These are phyloP conservation scores for Cyberlindnera lachancei DNA, from an alignment of 805 yeast genomes.

Conservation along the genomic window DNA sequence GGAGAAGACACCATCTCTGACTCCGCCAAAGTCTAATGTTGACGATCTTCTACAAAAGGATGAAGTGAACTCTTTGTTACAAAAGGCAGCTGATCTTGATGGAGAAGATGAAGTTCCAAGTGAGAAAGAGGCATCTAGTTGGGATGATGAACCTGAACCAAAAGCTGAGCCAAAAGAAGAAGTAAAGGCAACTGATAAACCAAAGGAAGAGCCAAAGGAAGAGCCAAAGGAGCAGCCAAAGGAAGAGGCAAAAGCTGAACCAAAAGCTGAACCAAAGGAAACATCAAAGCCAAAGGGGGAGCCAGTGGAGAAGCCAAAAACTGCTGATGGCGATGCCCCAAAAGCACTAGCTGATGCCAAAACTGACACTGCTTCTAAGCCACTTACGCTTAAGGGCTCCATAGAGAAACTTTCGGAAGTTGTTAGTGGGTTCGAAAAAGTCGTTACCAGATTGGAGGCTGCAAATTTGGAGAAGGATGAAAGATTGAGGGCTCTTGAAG, in stretches of 20 bases:
- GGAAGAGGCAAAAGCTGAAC: conserved; percentile 11
- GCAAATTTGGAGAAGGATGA: conserved; percentile 61
- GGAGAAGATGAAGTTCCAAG: conserved; percentile 27
- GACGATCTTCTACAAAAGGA: conserved; percentile 42
- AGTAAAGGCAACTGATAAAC: conserved; percentile 5
- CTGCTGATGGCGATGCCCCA: conserved; percentile 17
- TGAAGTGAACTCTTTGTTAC: conserved; percentile 39
- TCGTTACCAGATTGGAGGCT: conserved; percentile 42
- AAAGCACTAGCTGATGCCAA: conserved; percentile 10
- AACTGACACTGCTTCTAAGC: conserved; percentile 20
- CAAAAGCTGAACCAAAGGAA: conserved; percentile 8
- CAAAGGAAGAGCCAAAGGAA: conserved; percentile 6
- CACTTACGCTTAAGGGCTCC: conserved; percentile 63
- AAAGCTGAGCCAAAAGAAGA: conserved; percentile 7
- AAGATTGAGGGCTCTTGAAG: conserved; percentile 49
- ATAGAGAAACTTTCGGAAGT: conserved; percentile 58
- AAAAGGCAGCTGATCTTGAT: conserved; percentile 37
- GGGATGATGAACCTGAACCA: conserved; percentile 27
- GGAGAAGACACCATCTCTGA: conserved; percentile 19
- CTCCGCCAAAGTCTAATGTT: conserved; percentile 34
- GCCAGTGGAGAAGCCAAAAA: conserved; percentile 10
- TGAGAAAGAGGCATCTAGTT: conserved; percentile 16
- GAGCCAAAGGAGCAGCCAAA: conserved; percentile 5
- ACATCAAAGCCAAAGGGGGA: too few species aligned
- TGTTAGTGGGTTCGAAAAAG: conserved; percentile 49